Evolutionary conservation across 2,329 filamentous ascomycete species (phyloP).

Genomic region (Pseudocercospora pini-densiflorae): DNA sequence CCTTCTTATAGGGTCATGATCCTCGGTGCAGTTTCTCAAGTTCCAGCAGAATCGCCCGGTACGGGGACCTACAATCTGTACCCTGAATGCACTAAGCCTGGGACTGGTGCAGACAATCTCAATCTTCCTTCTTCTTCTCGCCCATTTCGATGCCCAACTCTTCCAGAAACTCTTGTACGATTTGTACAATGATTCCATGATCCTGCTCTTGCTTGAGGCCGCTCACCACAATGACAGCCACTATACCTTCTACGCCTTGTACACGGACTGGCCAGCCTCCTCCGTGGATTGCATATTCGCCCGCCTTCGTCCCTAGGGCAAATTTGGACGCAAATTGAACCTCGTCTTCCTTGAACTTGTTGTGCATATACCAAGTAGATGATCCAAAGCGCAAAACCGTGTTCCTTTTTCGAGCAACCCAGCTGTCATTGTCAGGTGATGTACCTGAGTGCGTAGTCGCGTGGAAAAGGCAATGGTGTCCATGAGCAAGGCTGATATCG

Average conservation of each 20-base stretch:
- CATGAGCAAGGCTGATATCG: conserved; percentile 65
- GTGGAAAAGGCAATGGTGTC: conserved; percentile 65
- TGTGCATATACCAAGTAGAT: conserved; percentile 72
- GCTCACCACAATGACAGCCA: conserved; percentile 75
- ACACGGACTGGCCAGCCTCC: conserved; percentile 76
- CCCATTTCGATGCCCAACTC: conserved; percentile 38
- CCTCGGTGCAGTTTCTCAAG: neutral
- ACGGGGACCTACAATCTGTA: neutral
- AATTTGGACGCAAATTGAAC: conserved; percentile 67
- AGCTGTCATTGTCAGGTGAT: conserved; percentile 61
- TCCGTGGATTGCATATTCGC: conserved; percentile 76
- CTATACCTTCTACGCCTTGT: conserved; percentile 72
- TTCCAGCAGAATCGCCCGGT: neutral
- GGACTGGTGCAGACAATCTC: too few relatives aligned
- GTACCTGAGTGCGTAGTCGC: conserved; percentile 68
- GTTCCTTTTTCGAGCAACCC: conserved; percentile 71
- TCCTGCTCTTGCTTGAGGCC: conserved; percentile 78
- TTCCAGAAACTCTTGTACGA: conserved; percentile 60
- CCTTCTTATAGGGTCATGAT: neutral
- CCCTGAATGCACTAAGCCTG: neutral
- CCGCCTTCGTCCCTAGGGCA: conserved; percentile 60
- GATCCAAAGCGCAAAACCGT: conserved; percentile 73
- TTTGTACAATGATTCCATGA: conserved; percentile 75
- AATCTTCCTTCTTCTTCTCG: conserved; percentile 46
- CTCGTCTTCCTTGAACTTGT: conserved; percentile 70